Evolutionary conservation across 352 stramenopile genomes (phyloP), one percentile per base, ranked within the genome.

Genomic region (Blastocystis sp.): DNA sequence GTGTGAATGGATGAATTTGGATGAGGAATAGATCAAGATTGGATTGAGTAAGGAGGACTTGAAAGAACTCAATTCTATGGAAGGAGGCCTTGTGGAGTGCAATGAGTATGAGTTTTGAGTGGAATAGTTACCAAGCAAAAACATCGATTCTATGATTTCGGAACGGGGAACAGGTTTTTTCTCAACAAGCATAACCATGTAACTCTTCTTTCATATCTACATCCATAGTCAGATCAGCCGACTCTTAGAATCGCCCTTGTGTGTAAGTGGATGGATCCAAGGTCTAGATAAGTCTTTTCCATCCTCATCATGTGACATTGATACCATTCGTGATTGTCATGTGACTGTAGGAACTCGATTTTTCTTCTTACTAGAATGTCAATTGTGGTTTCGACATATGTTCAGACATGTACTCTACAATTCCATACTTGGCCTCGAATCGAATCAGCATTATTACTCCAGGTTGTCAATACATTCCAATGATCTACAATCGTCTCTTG

Each of bases 401-500:
- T 29, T 65, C 71, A 14, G 71, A 83, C 35, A 11, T 83, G 21
- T 83, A 83, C 27, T 63, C 71, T 19, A 67, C 71, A 21, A 66
- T 83, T 29, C 52, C 71, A 9, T 83, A 67, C 32, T 35, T 83
- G 43, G 11, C 49, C 0, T 83, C 71, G 0, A 83, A 83, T 54
- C 46, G 42, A 24, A 83, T 66, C 24, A 83, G 29, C 6, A n/a
- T 83, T 0, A 56, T 83, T 5, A 83, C 71, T 66, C 71, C 71
- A 9, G 71, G 49, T 7, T 83, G 24, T 49, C 71, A 83, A 27
- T 83, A 51, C 37, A 42, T 83, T 27, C 71, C 71, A 5, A 54
- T 49, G n/a, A 49, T 83, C 24, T 83, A 83, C 49, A 66, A 83
- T 54, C 71, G 58, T 29, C 27, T 66, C 19, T 65, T 63, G 71